Conservation (phyloP, 306 rosid species). For the Vicia villosa region DNA sequence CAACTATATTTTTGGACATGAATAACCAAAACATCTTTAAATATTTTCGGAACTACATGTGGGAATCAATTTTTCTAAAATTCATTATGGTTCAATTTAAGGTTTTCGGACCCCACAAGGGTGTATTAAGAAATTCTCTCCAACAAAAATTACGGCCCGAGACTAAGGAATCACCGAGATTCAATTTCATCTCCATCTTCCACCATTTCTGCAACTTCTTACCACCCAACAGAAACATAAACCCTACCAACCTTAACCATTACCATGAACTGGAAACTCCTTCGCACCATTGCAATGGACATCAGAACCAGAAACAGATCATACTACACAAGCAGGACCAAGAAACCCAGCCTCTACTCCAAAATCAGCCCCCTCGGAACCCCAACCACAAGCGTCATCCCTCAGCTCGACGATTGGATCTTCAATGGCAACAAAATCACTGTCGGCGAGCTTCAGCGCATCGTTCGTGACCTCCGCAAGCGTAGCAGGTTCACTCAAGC, state of each 20-base stretch:
- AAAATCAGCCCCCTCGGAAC: constrained; percentile 75
- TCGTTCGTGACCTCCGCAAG: constrained; percentile 78
- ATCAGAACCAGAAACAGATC: constrained; percentile 36
- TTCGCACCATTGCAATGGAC: constrained; percentile 39
- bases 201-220: background rate
- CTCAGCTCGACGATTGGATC: constrained; percentile 80
- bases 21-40: too few species aligned
- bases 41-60: too few species aligned
- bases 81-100: too few species aligned
- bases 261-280: constrained; percentile 52
- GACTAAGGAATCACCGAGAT: too few species aligned
- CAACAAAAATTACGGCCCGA: too few species aligned
- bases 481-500: constrained; percentile 76
- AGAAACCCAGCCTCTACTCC: constrained; percentile 58
- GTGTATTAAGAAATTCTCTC: too few species aligned
- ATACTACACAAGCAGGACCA: constrained; percentile 67
- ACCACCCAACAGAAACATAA: background rate
- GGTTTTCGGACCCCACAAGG: too few species aligned
- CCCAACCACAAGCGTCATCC: constrained; percentile 46
- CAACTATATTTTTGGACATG: too few species aligned
- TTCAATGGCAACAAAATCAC: constrained; percentile 64
- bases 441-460: constrained; percentile 72
- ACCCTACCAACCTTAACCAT: background rate
- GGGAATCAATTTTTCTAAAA: too few species aligned
- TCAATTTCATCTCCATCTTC: background rate